phyloP scores from a whole-genome alignment of 495 filamentous ascomycete species.

The Hypoxylon fuscum region DNA sequence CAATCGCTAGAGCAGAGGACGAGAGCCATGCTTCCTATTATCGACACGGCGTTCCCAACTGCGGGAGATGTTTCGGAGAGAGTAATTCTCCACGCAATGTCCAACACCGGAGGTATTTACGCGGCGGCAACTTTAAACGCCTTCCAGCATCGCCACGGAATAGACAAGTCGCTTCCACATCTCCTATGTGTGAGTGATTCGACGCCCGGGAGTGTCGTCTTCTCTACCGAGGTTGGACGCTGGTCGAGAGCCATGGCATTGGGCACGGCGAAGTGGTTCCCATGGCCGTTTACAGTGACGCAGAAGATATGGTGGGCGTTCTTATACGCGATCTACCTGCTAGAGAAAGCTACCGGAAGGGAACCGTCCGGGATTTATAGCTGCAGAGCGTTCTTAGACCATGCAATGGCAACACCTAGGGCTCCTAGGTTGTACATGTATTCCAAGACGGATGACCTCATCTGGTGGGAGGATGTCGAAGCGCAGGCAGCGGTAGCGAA shows the following conservation, averaged over 20 bases:
- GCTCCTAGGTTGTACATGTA: conserved; percentile 60
- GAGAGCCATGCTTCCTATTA: conserved; percentile 57
- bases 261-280: conserved; percentile 51
- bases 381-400: conserved; percentile 47
- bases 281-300: conserved; percentile 55
- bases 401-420: conserved; percentile 32
- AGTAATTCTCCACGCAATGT: conserved; percentile 50
- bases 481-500: conserved; percentile 56
- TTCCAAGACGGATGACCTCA: conserved; percentile 64
- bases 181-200: conserved; percentile 60
- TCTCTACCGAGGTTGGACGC: conserved; percentile 55
- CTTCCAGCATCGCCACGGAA: conserved; percentile 47
- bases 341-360: conserved; percentile 45
- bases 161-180: conserved; percentile 54
- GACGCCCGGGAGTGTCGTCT: conserved; percentile 60
- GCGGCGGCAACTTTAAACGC: conserved; percentile 55
- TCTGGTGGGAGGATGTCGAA: conserved; percentile 63
- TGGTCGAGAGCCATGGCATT: conserved; percentile 64
- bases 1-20: conserved; percentile 53
- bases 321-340: conserved; percentile 41
- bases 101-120: conserved; percentile 36
- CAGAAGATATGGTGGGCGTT: conserved; percentile 53
- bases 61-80: conserved; percentile 31
- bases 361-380: conserved; percentile 49
- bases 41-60: conserved; percentile 56